These are phyloP conservation scores for Aquilaria yunnanensis DNA, from an alignment of 345 rosid genomes.

Conservation along the genomic window DNA sequence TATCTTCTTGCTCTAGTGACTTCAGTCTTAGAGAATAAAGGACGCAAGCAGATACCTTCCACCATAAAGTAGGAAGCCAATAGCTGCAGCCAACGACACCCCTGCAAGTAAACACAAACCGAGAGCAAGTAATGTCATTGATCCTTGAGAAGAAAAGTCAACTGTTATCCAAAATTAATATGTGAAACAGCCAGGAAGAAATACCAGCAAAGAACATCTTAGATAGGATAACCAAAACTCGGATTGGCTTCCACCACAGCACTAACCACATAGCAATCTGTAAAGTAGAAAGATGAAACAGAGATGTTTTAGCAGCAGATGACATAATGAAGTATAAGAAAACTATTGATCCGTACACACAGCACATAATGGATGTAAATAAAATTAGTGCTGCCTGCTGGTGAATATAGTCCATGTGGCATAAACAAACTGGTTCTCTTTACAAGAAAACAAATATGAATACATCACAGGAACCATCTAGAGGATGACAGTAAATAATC, in stretches of 20 bases:
- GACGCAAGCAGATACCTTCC: slow-evolving; percentile 55
- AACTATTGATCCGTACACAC: too few species aligned
- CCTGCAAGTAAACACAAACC: slow-evolving; percentile 30
- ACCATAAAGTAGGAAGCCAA: slow-evolving; percentile 85
- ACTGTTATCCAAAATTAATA: not conserved
- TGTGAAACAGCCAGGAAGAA: slow-evolving; percentile 6
- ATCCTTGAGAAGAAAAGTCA: not conserved
- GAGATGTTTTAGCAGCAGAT: not conserved
- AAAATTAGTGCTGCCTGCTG: too few species aligned
- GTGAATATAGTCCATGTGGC: too few species aligned
- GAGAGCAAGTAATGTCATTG: slow-evolving; percentile 14
- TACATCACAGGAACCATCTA: too few species aligned
- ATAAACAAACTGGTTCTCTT: too few species aligned
- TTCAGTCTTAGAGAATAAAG: too few species aligned
- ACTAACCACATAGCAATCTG: slow-evolving; percentile 83
- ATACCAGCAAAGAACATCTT: slow-evolving; percentile 88
- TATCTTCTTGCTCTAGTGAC: too few species aligned
- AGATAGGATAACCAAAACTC: slow-evolving; percentile 43
- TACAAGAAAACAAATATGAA: too few species aligned
- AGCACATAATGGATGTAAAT: too few species aligned
- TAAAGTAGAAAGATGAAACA: not conserved
- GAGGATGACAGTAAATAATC: too few species aligned
- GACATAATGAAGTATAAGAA: too few species aligned
- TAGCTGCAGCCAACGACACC: slow-evolving; percentile 76
- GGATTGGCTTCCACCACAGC: slow-evolving; percentile 74